Percentiles rank a stretch among this genome's conserved stretches.
Evolutionary conservation across 176 grass and related monocot species (phyloP).

Genomic region (Aegilops speltoides): DNA sequence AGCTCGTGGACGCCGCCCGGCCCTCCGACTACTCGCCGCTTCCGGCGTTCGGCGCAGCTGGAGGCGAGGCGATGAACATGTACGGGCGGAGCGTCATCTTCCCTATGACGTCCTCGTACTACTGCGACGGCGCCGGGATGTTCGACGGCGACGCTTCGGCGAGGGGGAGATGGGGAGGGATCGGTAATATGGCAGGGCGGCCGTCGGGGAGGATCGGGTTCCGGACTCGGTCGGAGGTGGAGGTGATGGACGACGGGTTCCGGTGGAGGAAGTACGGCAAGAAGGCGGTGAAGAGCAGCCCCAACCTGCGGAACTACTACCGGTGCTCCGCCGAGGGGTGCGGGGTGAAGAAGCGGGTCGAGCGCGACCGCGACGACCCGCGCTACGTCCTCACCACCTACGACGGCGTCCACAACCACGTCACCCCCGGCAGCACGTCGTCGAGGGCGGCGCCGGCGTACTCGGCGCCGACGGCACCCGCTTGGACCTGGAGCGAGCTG

Average conservation of each 20-base stretch:
- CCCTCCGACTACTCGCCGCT: background rate
- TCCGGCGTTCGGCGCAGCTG: background rate
- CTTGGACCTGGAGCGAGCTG: slow-evolving; percentile 16
- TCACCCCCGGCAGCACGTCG: slow-evolving; percentile 12
- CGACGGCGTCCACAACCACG: slow-evolving; percentile 92
- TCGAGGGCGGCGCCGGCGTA: background rate
- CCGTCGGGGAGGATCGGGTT: slow-evolving; percentile 63
- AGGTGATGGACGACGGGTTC: slow-evolving; percentile 90
- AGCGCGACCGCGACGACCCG: slow-evolving; percentile 69
- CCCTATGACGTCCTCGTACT: background rate
- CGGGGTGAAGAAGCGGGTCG: slow-evolving; percentile 89
- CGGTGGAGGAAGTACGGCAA: slow-evolving; percentile 99
- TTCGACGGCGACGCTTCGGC: background rate
- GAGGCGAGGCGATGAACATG: background rate
- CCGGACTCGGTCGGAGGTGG: slow-evolving; percentile 78
- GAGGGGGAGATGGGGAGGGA: background rate
- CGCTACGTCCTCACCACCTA: slow-evolving; percentile 84
- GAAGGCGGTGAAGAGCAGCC: slow-evolving; percentile 93
- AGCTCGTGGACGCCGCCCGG: background rate
- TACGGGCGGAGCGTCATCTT: background rate
- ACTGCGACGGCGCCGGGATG: background rate
- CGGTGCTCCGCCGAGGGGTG: slow-evolving; percentile 68
- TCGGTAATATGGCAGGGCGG: background rate
- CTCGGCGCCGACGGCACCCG: background rate
- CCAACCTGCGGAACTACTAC: slow-evolving; percentile 96